Percentiles rank a stretch among this genome's conserved stretches.
phyloP scores from a whole-genome alignment of 495 filamentous ascomycete species.

The Jackrogersella minutella region DNA sequence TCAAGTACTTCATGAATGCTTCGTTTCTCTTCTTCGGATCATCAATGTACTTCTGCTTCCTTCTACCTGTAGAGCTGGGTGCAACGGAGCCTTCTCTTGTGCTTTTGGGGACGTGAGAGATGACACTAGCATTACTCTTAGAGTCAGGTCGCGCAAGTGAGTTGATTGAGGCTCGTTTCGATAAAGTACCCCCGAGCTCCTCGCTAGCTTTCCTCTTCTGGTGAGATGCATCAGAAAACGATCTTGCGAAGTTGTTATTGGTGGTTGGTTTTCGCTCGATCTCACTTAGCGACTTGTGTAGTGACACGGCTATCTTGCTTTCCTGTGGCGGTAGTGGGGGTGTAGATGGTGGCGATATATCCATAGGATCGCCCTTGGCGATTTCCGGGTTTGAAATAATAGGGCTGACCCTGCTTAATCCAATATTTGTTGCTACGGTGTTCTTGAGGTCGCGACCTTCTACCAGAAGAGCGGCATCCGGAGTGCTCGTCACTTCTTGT shows the following conservation, averaged over 20 bases:
- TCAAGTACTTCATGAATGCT: slow-evolving; percentile 19
- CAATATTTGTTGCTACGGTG: background rate
- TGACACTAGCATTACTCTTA: background rate
- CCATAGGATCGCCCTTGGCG: background rate
- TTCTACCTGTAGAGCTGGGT: slow-evolving; percentile 1
- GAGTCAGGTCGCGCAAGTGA: slow-evolving; percentile 20
- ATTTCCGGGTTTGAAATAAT: background rate
- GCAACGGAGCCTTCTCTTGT: slow-evolving; percentile 3
- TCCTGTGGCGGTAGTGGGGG: background rate
- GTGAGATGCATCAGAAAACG: slow-evolving; percentile 24
- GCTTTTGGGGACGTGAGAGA: slow-evolving; percentile 3
- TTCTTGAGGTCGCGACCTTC: background rate
- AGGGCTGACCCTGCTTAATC: background rate
- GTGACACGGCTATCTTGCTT: background rate
- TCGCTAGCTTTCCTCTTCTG: slow-evolving; percentile 35
- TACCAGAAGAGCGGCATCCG: background rate
- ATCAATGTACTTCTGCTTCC: slow-evolving; percentile 4
- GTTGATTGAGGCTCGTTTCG: slow-evolving; percentile 33
- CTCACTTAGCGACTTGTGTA: slow-evolving; percentile 24
- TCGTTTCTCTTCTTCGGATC: slow-evolving; percentile 26
- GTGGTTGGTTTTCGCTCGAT: slow-evolving; percentile 19
- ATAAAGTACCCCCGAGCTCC: slow-evolving; percentile 9
- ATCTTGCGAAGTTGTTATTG: slow-evolving; percentile 13
- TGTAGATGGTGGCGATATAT: background rate
- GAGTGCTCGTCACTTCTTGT: background rate